Conservation (phyloP, 768 basidiomycete genomes). For the Tubosaeta brunneosetosa region DNA sequence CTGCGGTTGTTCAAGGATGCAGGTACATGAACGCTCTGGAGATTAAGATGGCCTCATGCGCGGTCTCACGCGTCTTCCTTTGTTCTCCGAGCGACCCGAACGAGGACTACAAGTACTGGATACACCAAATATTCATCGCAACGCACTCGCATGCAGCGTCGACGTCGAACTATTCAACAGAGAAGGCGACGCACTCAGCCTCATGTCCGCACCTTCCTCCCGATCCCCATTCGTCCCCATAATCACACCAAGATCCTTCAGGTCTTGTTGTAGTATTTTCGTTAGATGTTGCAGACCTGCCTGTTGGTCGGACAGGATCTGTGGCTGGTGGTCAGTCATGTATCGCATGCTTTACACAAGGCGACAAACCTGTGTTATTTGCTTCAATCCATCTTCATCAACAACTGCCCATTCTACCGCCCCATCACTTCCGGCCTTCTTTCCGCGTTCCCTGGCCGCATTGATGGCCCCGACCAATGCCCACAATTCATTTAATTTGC, state of each 20-base stretch:
- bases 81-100: slow-evolving; percentile 7
- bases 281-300: slow-evolving; percentile 76
- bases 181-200: slow-evolving; percentile 18
- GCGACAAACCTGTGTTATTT: slow-evolving; percentile 62
- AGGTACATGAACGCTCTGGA: slow-evolving; percentile 3
- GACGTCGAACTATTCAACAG: slow-evolving; percentile 22
- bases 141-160: slow-evolving; percentile 22
- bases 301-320: slow-evolving; percentile 78
- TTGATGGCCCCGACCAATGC: slow-evolving; percentile 72
- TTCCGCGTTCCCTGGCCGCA: slow-evolving; percentile 49
- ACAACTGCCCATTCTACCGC: slow-evolving; percentile 74
- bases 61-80: slow-evolving; percentile 23
- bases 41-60: slow-evolving; percentile 11
- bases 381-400: slow-evolving; percentile 76
- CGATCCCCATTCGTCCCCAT: slow-evolving; percentile 42
- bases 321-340: slow-evolving; percentile 2
- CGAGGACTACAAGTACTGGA: slow-evolving; percentile 1
- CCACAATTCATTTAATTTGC: slow-evolving; percentile 82
- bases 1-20: slow-evolving; percentile 5
- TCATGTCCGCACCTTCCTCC: slow-evolving; percentile 27
- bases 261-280: slow-evolving; percentile 59
- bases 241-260: slow-evolving; percentile 65
- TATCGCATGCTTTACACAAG: background rate
- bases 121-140: slow-evolving; percentile 5
- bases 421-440: slow-evolving; percentile 38